Conservation (phyloP, 768 basidiomycete genomes). For the Pleurotus tuoliensis region DNA sequence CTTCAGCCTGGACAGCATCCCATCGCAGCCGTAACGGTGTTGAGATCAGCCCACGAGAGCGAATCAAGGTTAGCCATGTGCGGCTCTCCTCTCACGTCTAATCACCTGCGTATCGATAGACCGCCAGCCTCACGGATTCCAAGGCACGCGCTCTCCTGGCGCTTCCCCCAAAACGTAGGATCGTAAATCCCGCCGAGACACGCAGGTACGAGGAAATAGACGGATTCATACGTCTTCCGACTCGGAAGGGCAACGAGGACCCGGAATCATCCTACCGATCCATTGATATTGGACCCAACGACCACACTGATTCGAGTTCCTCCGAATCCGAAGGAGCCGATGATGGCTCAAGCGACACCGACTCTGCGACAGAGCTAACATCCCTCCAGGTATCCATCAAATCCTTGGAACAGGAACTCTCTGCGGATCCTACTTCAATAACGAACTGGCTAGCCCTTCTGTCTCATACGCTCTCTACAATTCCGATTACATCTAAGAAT, state of each 20-base stretch:
- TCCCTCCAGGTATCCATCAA: conserved; percentile 60
- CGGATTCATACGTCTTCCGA: conserved; percentile 60
- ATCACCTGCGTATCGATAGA: conserved; percentile 19
- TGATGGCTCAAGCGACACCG: conserved; percentile 14
- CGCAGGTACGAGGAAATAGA: conserved; percentile 60
- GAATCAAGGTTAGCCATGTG: conserved; percentile 36
- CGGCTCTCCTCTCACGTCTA: neutral
- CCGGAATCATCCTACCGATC: conserved; percentile 47
- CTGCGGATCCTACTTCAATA: conserved; percentile 46
- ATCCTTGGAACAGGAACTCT: conserved; percentile 52
- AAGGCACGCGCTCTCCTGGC: conserved; percentile 50
- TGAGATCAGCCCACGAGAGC: conserved; percentile 44
- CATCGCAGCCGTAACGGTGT: conserved; percentile 48
- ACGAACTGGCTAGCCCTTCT: conserved; percentile 63
- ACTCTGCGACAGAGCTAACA: conserved; percentile 30
- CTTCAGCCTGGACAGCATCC: conserved; percentile 42
- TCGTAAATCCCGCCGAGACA: conserved; percentile 33
- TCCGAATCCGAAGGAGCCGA: conserved; percentile 23
- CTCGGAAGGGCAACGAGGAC: conserved; percentile 26
- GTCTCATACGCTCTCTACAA: conserved; percentile 55
- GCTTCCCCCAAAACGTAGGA: conserved; percentile 44
- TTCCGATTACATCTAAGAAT: conserved; percentile 65
- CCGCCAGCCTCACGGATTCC: conserved; percentile 56
- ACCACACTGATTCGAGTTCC: conserved; percentile 29
- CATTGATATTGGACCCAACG: conserved; percentile 29